Conservation (phyloP, 1,139 yeast genomes). For the Ogataea hybrid region DNA sequence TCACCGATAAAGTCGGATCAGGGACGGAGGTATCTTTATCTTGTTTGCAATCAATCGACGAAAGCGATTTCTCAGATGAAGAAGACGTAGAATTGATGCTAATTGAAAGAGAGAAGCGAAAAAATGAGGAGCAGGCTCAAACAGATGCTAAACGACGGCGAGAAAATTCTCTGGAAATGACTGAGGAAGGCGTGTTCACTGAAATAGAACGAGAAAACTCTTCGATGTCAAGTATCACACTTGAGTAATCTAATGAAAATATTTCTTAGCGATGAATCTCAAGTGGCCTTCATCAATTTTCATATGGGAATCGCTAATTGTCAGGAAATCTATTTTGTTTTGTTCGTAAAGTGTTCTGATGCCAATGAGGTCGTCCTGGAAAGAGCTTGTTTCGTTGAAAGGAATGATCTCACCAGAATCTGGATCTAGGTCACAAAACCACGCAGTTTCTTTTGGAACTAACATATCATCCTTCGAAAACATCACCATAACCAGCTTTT, state of each 20-base stretch:
- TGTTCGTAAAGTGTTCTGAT: constrained; percentile 44
- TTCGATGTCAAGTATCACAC: neutral
- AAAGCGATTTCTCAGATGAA: constrained; percentile 6
- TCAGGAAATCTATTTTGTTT: constrained; percentile 45
- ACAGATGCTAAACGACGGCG: neutral
- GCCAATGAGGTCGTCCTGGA: constrained; percentile 57
- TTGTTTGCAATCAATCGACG: neutral
- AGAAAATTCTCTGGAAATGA: too few species aligned
- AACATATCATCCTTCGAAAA: constrained; percentile 64
- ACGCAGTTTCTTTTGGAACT: constrained; percentile 71
- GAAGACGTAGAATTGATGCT: constrained; percentile 5
- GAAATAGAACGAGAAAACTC: too few species aligned
- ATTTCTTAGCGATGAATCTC: constrained; percentile 30
- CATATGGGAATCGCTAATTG: constrained; percentile 69
- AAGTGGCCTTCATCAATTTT: constrained; percentile 51
- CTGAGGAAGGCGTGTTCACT: too few species aligned
- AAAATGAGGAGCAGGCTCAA: neutral
- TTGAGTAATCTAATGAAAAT: constrained; percentile 10
- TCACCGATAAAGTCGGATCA: constrained; percentile 3
- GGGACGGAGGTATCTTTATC: neutral
- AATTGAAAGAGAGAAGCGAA: constrained; percentile 3
- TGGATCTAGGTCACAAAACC: constrained; percentile 57
- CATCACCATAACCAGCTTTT: constrained; percentile 56
- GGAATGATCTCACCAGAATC: constrained; percentile 42
- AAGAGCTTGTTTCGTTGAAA: constrained; percentile 50